These are phyloP conservation scores for Parasarocladium wereldwijsianum DNA, from an alignment of 2,329 filamentous ascomycete species.

Conservation along the genomic window DNA sequence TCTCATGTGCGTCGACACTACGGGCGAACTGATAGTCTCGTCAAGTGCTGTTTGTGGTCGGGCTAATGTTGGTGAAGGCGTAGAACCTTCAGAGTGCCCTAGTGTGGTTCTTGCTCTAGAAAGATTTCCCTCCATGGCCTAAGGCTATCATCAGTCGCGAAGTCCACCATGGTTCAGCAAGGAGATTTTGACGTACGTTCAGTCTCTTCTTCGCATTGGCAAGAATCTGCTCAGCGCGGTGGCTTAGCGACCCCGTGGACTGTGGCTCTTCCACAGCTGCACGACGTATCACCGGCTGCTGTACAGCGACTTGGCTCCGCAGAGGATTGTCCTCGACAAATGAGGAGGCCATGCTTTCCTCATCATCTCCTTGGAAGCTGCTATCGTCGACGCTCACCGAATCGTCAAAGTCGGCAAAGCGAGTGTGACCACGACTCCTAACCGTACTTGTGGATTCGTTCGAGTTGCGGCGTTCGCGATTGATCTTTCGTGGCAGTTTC, in stretches of 20 bases:
- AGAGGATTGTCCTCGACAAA: conserved; percentile 31
- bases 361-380: conserved; percentile 52
- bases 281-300: neutral
- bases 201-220: conserved; percentile 84
- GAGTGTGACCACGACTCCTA: conserved; percentile 30
- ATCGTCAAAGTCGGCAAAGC: conserved; percentile 49
- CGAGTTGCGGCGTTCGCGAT: conserved; percentile 37
- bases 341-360: conserved; percentile 48
- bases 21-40: conserved; percentile 8
- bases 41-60: conserved; percentile 13
- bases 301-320: conserved; percentile 5
- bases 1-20: conserved; percentile 12
- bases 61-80: conserved; percentile 33
- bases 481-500: conserved; percentile 25
- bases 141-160: conserved; percentile 2
- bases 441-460: conserved; percentile 48
- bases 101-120: conserved; percentile 61
- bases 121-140: conserved; percentile 92
- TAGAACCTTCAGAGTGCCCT: conserved; percentile 31
- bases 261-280: conserved; percentile 44
- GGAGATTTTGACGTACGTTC: conserved; percentile 44
- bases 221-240: conserved; percentile 76
- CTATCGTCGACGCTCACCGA: conserved; percentile 47
- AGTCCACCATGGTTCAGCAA: neutral
- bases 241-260: conserved; percentile 63